Base-by-base conservation (phyloP, 257 asterid species). In the Penstemon davidsonii region DNA sequence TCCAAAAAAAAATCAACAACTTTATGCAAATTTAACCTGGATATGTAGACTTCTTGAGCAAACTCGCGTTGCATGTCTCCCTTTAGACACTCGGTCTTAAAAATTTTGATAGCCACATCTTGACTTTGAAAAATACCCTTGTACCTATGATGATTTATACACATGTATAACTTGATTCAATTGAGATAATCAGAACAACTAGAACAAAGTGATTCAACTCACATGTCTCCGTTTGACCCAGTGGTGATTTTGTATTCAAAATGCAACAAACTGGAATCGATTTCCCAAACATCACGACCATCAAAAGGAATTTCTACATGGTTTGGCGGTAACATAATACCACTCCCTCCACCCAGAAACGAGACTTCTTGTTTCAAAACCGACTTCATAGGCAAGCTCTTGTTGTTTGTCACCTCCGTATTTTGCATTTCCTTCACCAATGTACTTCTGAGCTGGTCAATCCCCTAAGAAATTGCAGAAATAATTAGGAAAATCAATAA, bases 71-170 rank as follows among this genome's bases (percentile, higher is more conserved):
- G 86, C 73, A 83, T 69, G 69, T 82, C 79, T 78, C 73, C 85
- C 19, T 69, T 78, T 55, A 83, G 62, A 75, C 71, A 78, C 70
- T 86, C 90, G 1, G 82, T 61, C 60, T 86, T 83, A 63, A 90
- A 83, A 69, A 88, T 76, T 79, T 92, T 92, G 80, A 92, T 84
- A 49, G 98, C 98, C 67, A 92, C 96, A 43, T 90, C 93, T 79
- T 90, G 96, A 77, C 91, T 76, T 7, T 70, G 79, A 42, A 80
- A 84, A 49, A 74, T 56, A 33, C 98, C 98, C 74, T 82, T 92
- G 82, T 83, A 90, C 86, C 98, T 92, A 87, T 62, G 49, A 69
- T 52, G 12, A 60, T 65, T 36, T 52, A n/a, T 42, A 50, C 7
- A 58, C 43, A 72, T 11, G 64, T 69, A 43, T 64, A 11, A 55